A percentile compares a stretch with the other conserved stretches of the same genome.
These are phyloP conservation scores for Cinnamomum chago DNA, from an alignment of 164 flowering plant species.

Conservation along the genomic window DNA sequence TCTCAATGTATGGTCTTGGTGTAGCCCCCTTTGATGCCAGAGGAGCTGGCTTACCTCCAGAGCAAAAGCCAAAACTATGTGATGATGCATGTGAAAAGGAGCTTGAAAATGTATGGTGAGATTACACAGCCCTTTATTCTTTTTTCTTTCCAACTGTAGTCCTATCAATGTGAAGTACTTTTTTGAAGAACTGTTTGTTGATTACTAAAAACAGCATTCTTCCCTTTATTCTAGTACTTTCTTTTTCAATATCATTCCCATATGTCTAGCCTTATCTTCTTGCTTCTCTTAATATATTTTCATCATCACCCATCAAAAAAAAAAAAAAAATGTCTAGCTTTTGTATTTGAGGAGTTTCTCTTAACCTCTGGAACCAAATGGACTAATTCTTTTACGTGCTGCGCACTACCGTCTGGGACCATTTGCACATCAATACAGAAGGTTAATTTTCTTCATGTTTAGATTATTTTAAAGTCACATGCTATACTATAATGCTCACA, in stretches of 20 bases:
- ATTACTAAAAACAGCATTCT: neutral
- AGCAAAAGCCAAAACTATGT: conserved; percentile 75
- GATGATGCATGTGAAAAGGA: conserved; percentile 76
- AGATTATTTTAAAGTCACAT: no score
- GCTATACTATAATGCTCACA: neutral
- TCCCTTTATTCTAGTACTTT: neutral
- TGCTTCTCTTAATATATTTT: neutral
- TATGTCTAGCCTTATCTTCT: neutral
- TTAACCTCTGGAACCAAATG: neutral
- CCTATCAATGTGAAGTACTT: neutral
- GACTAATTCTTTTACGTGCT: no score
- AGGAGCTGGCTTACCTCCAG: conserved; percentile 89
- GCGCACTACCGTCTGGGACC: neutral
- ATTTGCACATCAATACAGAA: neutral
- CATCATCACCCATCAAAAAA: no score
- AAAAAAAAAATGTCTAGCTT: no score
- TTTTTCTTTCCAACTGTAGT: neutral
- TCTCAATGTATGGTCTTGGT: conserved; percentile 40
- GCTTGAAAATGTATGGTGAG: conserved; percentile 99
- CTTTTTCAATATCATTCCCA: no score
- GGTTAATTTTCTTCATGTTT: neutral
- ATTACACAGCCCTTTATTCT: conserved; percentile 28
- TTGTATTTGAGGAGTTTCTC: neutral
- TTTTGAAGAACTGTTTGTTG: neutral
- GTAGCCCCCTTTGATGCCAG: conserved; percentile 29